phyloP scores from a whole-genome alignment of 73 alveolate genomes.

The Stentor roeselii region DNA sequence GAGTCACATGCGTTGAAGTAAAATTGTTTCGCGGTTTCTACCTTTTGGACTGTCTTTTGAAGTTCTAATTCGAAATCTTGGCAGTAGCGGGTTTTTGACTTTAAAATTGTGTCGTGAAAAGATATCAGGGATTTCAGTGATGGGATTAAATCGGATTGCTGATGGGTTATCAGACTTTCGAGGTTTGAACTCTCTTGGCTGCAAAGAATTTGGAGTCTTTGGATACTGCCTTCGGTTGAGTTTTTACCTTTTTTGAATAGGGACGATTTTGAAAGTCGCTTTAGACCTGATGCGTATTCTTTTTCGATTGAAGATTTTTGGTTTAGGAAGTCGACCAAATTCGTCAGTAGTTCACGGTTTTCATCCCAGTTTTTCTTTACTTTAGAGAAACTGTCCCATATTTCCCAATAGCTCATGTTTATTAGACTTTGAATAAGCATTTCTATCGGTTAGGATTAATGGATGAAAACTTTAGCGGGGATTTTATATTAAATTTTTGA shows the following conservation, averaged over 20 bases:
- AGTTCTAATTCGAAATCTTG: not conserved
- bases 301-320: not conserved
- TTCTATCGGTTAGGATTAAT: too few species aligned
- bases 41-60: not conserved
- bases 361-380: not conserved
- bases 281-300: not conserved
- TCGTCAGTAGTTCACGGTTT: not conserved
- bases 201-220: not conserved
- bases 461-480: too few species aligned
- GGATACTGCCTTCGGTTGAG: not conserved
- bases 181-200: not conserved
- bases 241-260: not conserved
- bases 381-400: not conserved
- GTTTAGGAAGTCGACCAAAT: not conserved
- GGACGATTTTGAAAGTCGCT: not conserved
- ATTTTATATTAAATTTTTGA: too few species aligned
- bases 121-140: not conserved
- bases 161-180: not conserved
- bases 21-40: not conserved
- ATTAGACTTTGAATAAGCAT: too few species aligned
- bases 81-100: not conserved
- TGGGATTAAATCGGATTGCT: not conserved
- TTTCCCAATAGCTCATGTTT: not conserved
- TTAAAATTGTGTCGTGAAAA: not conserved
- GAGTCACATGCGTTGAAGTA: not conserved